Evolutionary conservation across 208 protist species (phyloP), one percentile per base, ranked within the genome.

Genomic region (Leishmania major): DNA sequence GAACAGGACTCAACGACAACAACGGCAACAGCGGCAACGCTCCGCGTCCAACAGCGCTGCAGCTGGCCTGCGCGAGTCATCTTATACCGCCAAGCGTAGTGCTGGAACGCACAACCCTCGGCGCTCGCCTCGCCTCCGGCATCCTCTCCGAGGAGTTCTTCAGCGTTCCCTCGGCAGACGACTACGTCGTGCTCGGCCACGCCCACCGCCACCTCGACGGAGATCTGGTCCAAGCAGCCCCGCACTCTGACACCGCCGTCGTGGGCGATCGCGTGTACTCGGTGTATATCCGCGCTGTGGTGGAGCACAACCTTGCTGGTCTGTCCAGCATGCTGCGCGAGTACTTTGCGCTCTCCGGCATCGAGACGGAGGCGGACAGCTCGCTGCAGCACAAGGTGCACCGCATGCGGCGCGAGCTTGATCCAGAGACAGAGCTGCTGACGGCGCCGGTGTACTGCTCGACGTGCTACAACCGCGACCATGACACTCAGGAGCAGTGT

Each of bases 361-460:
- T 97, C 10, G 87, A 93, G 76, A 85, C 88, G 31, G 90, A 96
- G 76, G 40, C 51, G 5, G 93, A 94, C 45, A 92, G 88, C 78
- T 82, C 88, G 31, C 81, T 97, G 77, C 95, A 97, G 87, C 93
- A 97, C 84, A 97, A 96, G 79, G 84, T 97, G 25, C 95, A 97
- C 73, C 93, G 95, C 79, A 79, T 96, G 51, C 93, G 95, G 17
- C 81, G 93, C 19, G 92, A 97, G 87, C 81, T 96, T 31, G 94
- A 97, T 71, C 83, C 79, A 10, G 92, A 97, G 74, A 96, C 92
- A 71, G 59, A 79, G 43, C 67, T 90, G 60, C 78, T 97, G 60
- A 92, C 91, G 15, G 90, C 91, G 1, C 80, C 88, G 47, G 79
- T 81, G 49, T 97, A 91, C 89, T 97, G 94, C 83, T 59, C 76